Percentiles rank a stretch among this genome's conserved stretches.
Conservation (phyloP, 192 early-diverging fungal genomes). For the Linnemannia zychae region DNA sequence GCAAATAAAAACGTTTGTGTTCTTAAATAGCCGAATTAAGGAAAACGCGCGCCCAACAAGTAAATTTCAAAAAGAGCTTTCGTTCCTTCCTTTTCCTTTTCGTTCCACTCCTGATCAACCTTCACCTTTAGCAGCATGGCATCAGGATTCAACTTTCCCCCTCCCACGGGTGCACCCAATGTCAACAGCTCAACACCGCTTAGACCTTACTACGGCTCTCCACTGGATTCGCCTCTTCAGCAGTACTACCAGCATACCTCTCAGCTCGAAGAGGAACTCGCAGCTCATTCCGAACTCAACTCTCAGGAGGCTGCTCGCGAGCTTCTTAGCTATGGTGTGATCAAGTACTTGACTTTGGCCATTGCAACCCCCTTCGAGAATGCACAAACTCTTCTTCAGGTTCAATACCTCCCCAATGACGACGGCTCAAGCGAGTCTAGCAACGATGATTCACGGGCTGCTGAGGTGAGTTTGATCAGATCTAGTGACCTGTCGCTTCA, state of each 20-base stretch:
- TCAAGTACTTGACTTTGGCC: slow-evolving; percentile 73
- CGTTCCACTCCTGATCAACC: not conserved
- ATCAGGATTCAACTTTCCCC: slow-evolving; percentile 41
- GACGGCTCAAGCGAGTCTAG: slow-evolving; percentile 49
- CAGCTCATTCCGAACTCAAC: slow-evolving; percentile 15
- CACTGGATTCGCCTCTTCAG: slow-evolving; percentile 36
- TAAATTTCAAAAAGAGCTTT: not conserved
- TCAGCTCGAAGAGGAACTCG: slow-evolving; percentile 25
- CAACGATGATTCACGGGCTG: slow-evolving; percentile 34
- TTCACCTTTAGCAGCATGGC: slow-evolving; percentile 19
- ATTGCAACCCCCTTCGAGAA: slow-evolving; percentile 74
- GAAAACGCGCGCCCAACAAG: not conserved
- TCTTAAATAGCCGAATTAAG: not conserved
- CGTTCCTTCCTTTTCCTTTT: not conserved
- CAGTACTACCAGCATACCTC: slow-evolving; percentile 22
- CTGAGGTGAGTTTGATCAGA: slow-evolving; percentile 11
- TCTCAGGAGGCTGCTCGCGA: slow-evolving; percentile 66
- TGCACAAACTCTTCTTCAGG: slow-evolving; percentile 79
- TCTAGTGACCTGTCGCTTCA: not conserved
- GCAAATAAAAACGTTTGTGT: not conserved
- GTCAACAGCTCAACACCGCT: slow-evolving; percentile 25
- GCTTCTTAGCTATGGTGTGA: slow-evolving; percentile 71
- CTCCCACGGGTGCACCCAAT: slow-evolving; percentile 41
- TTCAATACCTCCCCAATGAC: slow-evolving; percentile 77
- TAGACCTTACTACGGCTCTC: slow-evolving; percentile 31